Base-by-base conservation (phyloP, 139 green algal genomes). In the Coelastrella sp. region DNA sequence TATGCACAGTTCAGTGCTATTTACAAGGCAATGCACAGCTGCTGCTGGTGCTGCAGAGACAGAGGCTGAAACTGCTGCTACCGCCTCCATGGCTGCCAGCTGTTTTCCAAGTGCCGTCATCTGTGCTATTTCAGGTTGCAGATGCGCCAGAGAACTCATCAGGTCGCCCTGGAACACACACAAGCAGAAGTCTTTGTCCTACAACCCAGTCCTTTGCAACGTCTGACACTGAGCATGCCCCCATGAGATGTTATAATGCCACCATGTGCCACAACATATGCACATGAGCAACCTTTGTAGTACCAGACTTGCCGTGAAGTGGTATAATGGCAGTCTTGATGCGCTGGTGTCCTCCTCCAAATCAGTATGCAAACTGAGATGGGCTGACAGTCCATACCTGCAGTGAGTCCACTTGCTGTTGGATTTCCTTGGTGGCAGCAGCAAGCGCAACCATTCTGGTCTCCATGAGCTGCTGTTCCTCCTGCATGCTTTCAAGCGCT, bases 401-500 rank as follows among this genome's bases (percentile, higher is more conserved):
- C 63, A 78, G 65, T 87, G 65, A 35, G 15, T 24, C 82, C 17
- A 87, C 25, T 49, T 87, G 82, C 27, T 65, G 17, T 70, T 87
- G 24, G 27, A 78, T 17, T 22, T 4, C 82, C 63, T 78, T 49
- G 63, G 82, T 79, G 63, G 27, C 65, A 49, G 24, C 65, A 9
- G 12, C 56, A 5, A 74, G 24, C 10, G 35, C 59, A 6, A 1
- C 75, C 15, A 85, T 27, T 22, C 86, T 19, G 58, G 58, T 72
- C 22, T 89, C 63, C 78, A 90, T 49, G 25, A 59, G 84, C 68
- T 81, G 65, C 72, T 90, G 74, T 27, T 63, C 11, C 17, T 65
- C 74, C 15, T 35, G 14, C 74, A 78, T 24, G 73, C 25, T 93
- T 6, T 92, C 80, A 3, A 97, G 17, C 11, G 91, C 92, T 9